These are phyloP conservation scores for Leersia perrieri DNA, from an alignment of 176 grass and related monocot genomes.

Conservation along the genomic window DNA sequence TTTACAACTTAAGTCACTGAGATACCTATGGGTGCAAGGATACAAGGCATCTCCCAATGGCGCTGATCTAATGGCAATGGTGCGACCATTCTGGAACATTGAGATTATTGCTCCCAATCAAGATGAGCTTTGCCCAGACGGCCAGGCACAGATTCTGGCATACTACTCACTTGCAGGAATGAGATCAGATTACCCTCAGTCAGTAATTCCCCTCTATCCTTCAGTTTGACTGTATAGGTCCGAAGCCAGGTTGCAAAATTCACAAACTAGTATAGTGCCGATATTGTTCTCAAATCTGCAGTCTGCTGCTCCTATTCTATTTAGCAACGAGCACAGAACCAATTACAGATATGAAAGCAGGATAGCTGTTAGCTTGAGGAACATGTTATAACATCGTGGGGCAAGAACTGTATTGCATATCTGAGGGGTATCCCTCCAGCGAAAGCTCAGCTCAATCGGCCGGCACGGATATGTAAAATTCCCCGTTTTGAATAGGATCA, in stretches of 20 bases:
- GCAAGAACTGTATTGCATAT: slow-evolving; percentile 9
- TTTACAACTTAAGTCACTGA: slow-evolving; percentile 60
- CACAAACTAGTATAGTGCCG: background rate
- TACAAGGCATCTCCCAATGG: slow-evolving; percentile 69
- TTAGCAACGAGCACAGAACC: background rate
- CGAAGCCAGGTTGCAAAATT: slow-evolving; percentile 7
- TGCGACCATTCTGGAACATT: slow-evolving; percentile 91
- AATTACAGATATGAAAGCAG: slow-evolving; percentile 30
- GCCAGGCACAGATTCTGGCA: slow-evolving; percentile 80
- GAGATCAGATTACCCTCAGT: slow-evolving; percentile 68
- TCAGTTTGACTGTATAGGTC: slow-evolving; percentile 44
- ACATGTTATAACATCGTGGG: background rate
- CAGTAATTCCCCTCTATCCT: slow-evolving; percentile 58
- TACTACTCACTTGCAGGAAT: slow-evolving; percentile 91
- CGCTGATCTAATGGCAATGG: slow-evolving; percentile 66
- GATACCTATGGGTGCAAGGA: slow-evolving; percentile 98
- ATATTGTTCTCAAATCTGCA: background rate
- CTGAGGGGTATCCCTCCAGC: background rate
- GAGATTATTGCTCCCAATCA: slow-evolving; percentile 68
- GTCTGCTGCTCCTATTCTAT: background rate
- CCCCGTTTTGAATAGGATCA: slow-evolving; percentile 19
- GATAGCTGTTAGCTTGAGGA: slow-evolving; percentile 6
- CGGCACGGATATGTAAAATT: slow-evolving; percentile 30
- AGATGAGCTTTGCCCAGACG: slow-evolving; percentile 33
- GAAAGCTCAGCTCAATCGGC: slow-evolving; percentile 14